phyloP scores from a whole-genome alignment of 2,329 filamentous ascomycete species.

The Didymella keratinophila region DNA sequence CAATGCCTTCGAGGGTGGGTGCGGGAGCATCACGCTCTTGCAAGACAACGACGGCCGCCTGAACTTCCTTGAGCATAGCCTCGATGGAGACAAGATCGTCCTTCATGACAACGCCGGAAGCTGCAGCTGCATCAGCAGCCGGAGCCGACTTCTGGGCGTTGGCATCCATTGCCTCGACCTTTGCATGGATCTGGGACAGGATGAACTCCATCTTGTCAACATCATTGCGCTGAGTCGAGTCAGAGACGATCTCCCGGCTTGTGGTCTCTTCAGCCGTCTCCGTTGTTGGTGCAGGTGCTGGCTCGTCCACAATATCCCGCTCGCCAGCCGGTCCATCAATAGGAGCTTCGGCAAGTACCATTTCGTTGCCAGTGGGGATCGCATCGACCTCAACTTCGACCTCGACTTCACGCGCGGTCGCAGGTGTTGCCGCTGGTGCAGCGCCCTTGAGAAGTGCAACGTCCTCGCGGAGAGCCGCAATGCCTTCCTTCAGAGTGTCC shows the following conservation, averaged over 20 bases:
- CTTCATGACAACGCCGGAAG: conserved; percentile 55
- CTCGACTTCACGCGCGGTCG: conserved; percentile 37
- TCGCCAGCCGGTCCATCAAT: conserved; percentile 39
- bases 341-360: conserved; percentile 60
- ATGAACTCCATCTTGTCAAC: conserved; percentile 86
- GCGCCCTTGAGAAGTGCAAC: conserved; percentile 75
- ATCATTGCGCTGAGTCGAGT: conserved; percentile 71
- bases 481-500: conserved; percentile 82
- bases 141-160: conserved; percentile 58
- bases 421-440: conserved; percentile 37
- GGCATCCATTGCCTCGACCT: conserved; percentile 79
- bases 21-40: conserved; percentile 40
- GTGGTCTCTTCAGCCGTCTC: conserved; percentile 49
- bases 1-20: conserved; percentile 58
- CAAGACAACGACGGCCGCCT: conserved; percentile 60
- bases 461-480: conserved; percentile 77
- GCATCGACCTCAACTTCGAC: conserved; percentile 60
- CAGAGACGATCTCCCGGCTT: conserved; percentile 47
- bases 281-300: conserved; percentile 50
- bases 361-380: conserved; percentile 56
- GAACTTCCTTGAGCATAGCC: conserved; percentile 62
- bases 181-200: conserved; percentile 81
- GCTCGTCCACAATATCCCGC: conserved; percentile 51
- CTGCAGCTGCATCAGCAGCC: conserved; percentile 35
- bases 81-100: conserved; percentile 60